A percentile compares a stretch with the other conserved stretches of the same genome.
Conservation (phyloP, 2,329 filamentous ascomycete genomes). For the Penicillium sp. region DNA sequence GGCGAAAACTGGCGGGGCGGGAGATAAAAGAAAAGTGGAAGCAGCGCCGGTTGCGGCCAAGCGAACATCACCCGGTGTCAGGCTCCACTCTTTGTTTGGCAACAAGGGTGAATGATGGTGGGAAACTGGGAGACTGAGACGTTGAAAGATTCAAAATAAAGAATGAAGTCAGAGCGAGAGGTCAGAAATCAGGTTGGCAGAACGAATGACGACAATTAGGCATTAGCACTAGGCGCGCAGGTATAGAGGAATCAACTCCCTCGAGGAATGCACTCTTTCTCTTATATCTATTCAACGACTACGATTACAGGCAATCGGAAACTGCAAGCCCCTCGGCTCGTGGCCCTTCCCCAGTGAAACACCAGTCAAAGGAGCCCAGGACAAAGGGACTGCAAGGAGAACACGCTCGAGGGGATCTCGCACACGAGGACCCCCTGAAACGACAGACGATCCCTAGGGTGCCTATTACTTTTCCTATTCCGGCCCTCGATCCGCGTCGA, state of each 20-base stretch:
- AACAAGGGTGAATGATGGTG: constrained; percentile 1
- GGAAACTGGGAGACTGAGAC: too few species aligned
- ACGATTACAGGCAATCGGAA: too few species aligned
- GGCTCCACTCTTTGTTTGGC: constrained; percentile 10
- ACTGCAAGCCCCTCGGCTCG: background rate
- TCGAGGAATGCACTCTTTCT: background rate
- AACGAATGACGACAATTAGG: too few species aligned
- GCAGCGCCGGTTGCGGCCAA: constrained; percentile 26
- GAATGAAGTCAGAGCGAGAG: too few species aligned
- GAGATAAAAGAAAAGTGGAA: constrained; percentile 26
- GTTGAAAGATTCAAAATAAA: constrained; percentile 4
- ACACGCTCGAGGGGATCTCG: background rate
- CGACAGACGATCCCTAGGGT: background rate
- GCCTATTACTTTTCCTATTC: background rate
- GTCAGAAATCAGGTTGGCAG: too few species aligned
- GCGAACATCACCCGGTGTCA: constrained; percentile 21
- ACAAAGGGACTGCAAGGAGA: background rate
- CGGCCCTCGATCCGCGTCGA: constrained; percentile 5
- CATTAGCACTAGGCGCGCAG: too few species aligned
- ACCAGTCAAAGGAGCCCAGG: background rate
- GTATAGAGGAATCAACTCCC: too few species aligned
- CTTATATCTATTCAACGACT: background rate
- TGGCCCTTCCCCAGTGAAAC: background rate
- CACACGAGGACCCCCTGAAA: background rate
- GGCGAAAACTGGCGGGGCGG: constrained; percentile 16